These are phyloP conservation scores for Aspergillus ostianus DNA, from an alignment of 495 filamentous ascomycete species.

Conservation along the genomic window DNA sequence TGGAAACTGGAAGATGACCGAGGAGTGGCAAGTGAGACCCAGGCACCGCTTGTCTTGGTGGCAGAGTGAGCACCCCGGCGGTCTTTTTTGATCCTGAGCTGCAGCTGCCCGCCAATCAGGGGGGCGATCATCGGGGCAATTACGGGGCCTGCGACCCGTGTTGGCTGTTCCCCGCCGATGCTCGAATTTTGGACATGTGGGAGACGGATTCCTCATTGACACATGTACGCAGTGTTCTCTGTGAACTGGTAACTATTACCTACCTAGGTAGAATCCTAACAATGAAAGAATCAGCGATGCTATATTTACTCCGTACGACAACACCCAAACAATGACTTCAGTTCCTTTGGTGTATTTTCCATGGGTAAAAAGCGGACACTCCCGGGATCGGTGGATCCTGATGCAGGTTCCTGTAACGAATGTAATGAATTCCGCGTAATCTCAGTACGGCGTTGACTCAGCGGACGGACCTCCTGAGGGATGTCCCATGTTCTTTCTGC, in stretches of 20 bases:
- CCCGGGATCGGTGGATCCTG: background rate
- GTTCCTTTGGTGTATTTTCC: background rate
- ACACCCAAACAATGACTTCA: background rate
- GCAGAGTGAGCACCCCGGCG: background rate
- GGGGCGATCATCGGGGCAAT: background rate
- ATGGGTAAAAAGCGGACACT: background rate
- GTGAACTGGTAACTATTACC: too few relatives aligned
- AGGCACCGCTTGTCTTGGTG: background rate
- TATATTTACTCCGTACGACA: background rate
- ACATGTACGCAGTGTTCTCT: too few relatives aligned
- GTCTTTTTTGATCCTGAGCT: slow-evolving; percentile 11
- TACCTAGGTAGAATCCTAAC: too few relatives aligned
- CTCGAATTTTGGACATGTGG: too few relatives aligned
- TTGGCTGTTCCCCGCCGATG: background rate
- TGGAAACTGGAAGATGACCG: background rate
- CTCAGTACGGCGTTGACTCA: too few relatives aligned
- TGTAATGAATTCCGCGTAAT: background rate
- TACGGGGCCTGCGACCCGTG: slow-evolving; percentile 3
- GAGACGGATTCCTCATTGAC: too few relatives aligned
- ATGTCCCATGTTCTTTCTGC: background rate
- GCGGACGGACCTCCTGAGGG: too few relatives aligned
- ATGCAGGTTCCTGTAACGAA: background rate
- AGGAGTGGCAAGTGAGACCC: slow-evolving; percentile 1
- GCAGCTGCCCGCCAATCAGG: slow-evolving; percentile 1
- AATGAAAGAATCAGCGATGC: background rate